Evolutionary conservation across 1,139 yeast species (phyloP), one percentile per base, ranked within the genome.

Genomic region (Candida frijolesensis): DNA sequence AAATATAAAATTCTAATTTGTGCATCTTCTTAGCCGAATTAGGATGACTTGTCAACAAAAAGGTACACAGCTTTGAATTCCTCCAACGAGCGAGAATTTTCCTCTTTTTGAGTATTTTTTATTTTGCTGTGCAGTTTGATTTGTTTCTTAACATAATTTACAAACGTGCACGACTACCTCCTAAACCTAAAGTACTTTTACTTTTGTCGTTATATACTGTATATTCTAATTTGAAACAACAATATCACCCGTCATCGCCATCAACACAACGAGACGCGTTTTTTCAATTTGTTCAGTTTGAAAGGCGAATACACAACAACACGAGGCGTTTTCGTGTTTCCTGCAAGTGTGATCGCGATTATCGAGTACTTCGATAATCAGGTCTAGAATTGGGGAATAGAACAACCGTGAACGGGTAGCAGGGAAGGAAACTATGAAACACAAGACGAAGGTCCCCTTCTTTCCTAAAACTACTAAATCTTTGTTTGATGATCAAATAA

Each of bases 111-210:
- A 11, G 14, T 32, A n/a, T 32, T 25, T 25, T 25, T 25, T n/a
- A n/a, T 25, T 25, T 25, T 25, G 29, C 29, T 9, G 27, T 19
- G 9, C 37, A 6, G 9, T 5, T 32, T 35, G 29, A 18, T 37
- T 37, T 38, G 42, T 38, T 38, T 38, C 42, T 38, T n/a, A 38
- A 19, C 41, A n/a, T 22, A 38, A 38, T 38, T 29, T 38, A 22
- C 42, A 38, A 7, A 4, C 7, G 27, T 38, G n/a, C 42, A 38
- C 42, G 42, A 38, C 42, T 19, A 9, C 9, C 1, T 34, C 6
- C 15, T 34, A 7, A 15, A 25, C 8, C 7, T 8, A 6, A 25
- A 25, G 10, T 9, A 8, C 8, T 14, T 14, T 34, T 14, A 6
- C 9, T 7, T 2, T 34, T 19, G 22, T 4, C 37, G 3, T 10